These are phyloP conservation scores for Amanita rimosa DNA, from an alignment of 768 basidiomycete genomes.

Conservation along the genomic window DNA sequence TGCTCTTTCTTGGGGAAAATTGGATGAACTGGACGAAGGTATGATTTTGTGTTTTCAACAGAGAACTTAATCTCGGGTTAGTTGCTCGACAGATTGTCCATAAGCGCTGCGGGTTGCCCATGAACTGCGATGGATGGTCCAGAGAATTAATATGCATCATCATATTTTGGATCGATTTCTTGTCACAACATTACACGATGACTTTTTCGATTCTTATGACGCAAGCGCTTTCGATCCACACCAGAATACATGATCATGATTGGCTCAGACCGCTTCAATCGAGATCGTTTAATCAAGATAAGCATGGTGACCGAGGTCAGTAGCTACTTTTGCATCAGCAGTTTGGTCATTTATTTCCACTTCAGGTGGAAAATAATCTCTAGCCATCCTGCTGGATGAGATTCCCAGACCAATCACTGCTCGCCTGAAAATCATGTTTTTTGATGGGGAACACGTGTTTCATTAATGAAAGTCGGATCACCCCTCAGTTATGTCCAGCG, in stretches of 20 bases:
- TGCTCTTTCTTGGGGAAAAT: conserved; percentile 21
- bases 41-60: neutral
- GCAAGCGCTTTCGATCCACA: neutral
- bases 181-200: neutral
- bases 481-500: neutral
- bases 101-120: conserved; percentile 1
- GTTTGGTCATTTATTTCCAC: conserved; percentile 2
- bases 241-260: neutral
- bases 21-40: conserved; percentile 39
- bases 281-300: conserved; percentile 2
- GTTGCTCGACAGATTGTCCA: conserved; percentile 15
- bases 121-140: neutral
- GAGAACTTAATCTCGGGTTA: conserved; percentile 26
- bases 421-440: neutral
- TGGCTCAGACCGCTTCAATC: neutral
- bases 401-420: conserved; percentile 3
- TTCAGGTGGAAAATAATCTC: conserved; percentile 1
- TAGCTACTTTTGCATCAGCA: neutral
- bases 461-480: conserved; percentile 3
- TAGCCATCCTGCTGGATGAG: conserved; percentile 3
- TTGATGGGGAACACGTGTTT: neutral
- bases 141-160: neutral
- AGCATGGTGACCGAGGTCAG: neutral
- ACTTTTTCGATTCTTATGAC: neutral
- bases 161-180: neutral